A percentile compares a stretch with the other conserved stretches of the same genome.
These are phyloP conservation scores for Colletotrichum incanum DNA, from an alignment of 2,329 filamentous ascomycete species.

Conservation along the genomic window DNA sequence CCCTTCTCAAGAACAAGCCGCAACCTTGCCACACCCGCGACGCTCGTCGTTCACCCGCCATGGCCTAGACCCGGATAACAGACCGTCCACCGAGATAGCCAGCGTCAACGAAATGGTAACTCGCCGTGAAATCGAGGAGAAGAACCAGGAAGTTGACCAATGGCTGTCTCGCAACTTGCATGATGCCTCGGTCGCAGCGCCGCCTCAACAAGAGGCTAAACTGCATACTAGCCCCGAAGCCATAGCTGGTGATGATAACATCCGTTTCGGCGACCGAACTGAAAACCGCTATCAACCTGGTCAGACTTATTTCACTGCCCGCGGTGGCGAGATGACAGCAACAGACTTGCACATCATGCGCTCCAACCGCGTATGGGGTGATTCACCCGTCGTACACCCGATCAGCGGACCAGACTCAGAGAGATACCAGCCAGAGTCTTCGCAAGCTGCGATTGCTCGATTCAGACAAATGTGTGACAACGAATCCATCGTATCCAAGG, in stretches of 20 bases:
- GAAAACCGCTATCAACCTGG: slow-evolving; percentile 66
- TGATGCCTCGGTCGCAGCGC: slow-evolving; percentile 13
- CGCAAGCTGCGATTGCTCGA: slow-evolving; percentile 68
- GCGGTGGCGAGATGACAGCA: slow-evolving; percentile 60
- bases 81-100: slow-evolving; percentile 59
- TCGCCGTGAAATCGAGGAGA: slow-evolving; percentile 59
- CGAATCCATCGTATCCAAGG: slow-evolving; percentile 72
- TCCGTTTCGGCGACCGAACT: slow-evolving; percentile 64
- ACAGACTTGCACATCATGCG: slow-evolving; percentile 67
- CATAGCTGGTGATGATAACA: slow-evolving; percentile 51
- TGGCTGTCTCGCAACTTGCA: slow-evolving; percentile 62
- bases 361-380: slow-evolving; percentile 64
- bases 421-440: slow-evolving; percentile 64
- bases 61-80: slow-evolving; percentile 64
- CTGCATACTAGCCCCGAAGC: slow-evolving; percentile 37
- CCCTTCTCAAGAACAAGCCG: slow-evolving; percentile 45
- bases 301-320: slow-evolving; percentile 64
- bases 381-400: slow-evolving; percentile 62
- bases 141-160: slow-evolving; percentile 65
- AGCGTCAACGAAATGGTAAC: slow-evolving; percentile 67
- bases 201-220: slow-evolving; percentile 25
- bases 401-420: slow-evolving; percentile 56
- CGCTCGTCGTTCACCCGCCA: slow-evolving; percentile 58
- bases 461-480: slow-evolving; percentile 70
- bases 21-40: slow-evolving; percentile 44